Percentiles rank a stretch among this genome's conserved stretches.
Conservation (phyloP, 441 rosid species). For the Metrosideros polymorpha region DNA sequence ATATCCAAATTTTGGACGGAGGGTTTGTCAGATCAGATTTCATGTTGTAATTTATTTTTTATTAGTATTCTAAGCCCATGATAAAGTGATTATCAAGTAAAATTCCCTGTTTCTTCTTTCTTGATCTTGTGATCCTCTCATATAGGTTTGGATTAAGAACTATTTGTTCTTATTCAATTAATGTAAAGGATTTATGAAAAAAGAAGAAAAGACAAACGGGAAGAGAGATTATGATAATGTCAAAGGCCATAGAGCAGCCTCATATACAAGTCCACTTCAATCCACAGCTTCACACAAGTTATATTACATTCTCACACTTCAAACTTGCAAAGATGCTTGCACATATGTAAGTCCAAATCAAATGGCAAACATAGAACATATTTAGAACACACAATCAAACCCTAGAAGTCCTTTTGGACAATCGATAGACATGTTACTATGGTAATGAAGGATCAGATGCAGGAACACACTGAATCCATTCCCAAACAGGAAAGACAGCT, state of each 20-base stretch:
- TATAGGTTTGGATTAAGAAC: neutral
- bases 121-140: neutral
- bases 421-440: neutral
- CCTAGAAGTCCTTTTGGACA: neutral
- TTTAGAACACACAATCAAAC: neutral
- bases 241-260: neutral
- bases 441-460: accelerated
- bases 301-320: neutral
- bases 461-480: neutral
- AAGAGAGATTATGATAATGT: neutral
- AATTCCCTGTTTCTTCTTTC: neutral
- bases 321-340: neutral
- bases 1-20: neutral
- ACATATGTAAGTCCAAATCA: neutral
- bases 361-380: neutral
- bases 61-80: neutral
- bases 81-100: neutral
- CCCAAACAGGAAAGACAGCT: neutral
- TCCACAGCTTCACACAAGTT: neutral
- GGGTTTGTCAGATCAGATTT: neutral
- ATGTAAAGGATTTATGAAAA: neutral
- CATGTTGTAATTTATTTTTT: neutral
- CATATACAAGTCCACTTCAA: neutral
- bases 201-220: neutral
- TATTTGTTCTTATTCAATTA: accelerated